Evolutionary conservation across 495 filamentous ascomycete species (phyloP).

Genomic region (Talaromyces thailandensis): DNA sequence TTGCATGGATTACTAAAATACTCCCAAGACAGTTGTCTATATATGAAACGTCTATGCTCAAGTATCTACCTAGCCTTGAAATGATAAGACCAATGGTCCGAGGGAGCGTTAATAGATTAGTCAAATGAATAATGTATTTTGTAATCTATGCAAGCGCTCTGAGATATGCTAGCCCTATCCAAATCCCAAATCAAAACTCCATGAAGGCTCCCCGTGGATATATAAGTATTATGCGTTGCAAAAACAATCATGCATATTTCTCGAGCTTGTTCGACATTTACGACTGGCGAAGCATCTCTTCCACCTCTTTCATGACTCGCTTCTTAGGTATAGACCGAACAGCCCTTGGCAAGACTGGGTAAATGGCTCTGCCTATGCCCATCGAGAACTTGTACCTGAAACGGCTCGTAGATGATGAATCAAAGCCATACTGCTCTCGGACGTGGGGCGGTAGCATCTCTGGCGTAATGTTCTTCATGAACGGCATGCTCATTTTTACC

Average conservation of each 20-base stretch:
- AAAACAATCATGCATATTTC: neutral
- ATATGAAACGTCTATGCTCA: neutral
- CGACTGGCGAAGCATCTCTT: conserved; percentile 1
- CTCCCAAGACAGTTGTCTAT: neutral
- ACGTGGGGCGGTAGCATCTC: conserved; percentile 32
- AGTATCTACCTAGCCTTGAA: neutral
- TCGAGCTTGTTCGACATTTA: neutral
- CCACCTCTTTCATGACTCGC: conserved; percentile 5
- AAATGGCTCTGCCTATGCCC: conserved; percentile 29
- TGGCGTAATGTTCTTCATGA: conserved; percentile 24
- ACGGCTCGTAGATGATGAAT: conserved; percentile 22
- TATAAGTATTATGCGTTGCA: neutral
- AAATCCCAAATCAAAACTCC: neutral
- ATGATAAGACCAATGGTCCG: neutral
- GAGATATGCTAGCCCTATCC: neutral
- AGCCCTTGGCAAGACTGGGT: conserved; percentile 27
- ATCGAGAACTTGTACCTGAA: conserved; percentile 26
- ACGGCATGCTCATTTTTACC: conserved; percentile 25
- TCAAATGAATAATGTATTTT: neutral
- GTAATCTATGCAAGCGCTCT: neutral
- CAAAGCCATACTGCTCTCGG: conserved; percentile 30
- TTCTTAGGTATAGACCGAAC: conserved; percentile 11
- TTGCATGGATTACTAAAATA: neutral
- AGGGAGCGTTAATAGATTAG: too few species aligned
- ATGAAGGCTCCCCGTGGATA: neutral